Percentiles rank a stretch among this genome's conserved stretches.
These are phyloP conservation scores for Lecanicillium sp. DNA, from an alignment of 2,329 filamentous ascomycete genomes.

Conservation along the genomic window DNA sequence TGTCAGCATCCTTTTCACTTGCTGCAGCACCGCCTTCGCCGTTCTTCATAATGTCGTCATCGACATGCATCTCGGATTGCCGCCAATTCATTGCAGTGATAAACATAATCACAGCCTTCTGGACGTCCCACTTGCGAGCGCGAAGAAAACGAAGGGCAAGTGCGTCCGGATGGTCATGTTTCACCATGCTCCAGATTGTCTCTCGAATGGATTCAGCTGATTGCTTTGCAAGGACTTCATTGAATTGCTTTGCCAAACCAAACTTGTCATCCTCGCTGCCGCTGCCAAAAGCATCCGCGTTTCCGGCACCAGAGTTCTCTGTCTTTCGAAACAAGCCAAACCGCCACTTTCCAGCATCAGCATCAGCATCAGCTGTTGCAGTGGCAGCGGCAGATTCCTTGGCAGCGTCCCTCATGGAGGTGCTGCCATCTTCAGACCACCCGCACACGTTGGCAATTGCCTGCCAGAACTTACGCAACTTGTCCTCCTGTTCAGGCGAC, in stretches of 20 bases:
- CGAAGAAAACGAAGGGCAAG: conserved; percentile 74
- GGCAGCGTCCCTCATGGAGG: conserved; percentile 16
- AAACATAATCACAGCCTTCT: conserved; percentile 89
- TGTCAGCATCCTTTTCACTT: conserved; percentile 46
- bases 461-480: conserved; percentile 81
- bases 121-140: conserved; percentile 92
- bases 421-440: conserved; percentile 28
- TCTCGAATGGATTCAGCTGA: conserved; percentile 70
- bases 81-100: conserved; percentile 93
- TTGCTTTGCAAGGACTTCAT: conserved; percentile 68
- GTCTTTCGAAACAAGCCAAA: conserved; percentile 60
- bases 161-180: conserved; percentile 88
- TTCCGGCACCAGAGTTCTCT: conserved; percentile 34
- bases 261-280: conserved; percentile 69
- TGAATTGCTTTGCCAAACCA: conserved; percentile 79
- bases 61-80: conserved; percentile 72
- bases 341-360: conserved; percentile 64
- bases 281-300: conserved; percentile 27
- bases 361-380: conserved; percentile 14
- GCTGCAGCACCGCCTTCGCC: conserved; percentile 63
- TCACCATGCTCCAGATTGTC: conserved; percentile 89
- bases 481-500: conserved; percentile 81
- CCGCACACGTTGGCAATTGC: conserved; percentile 69
- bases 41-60: conserved; percentile 74
- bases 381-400: conserved; percentile 23